These are phyloP conservation scores for Pestalotiopsis sp. DNA, from an alignment of 2,329 filamentous ascomycete species.

Conservation along the genomic window DNA sequence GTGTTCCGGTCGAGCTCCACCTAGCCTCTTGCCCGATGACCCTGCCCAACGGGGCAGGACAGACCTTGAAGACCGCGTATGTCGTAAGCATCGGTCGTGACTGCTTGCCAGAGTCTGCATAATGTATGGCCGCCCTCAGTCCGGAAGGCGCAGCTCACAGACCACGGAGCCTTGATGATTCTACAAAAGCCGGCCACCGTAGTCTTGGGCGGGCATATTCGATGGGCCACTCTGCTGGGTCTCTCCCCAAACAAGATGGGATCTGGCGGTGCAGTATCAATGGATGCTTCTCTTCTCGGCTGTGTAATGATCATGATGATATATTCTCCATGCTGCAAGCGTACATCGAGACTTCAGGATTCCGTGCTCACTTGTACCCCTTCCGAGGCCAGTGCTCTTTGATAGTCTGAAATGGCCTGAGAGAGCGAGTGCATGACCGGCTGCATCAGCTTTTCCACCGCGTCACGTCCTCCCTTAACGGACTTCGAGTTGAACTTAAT, in stretches of 20 bases:
- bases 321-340: no score
- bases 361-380: slow-evolving; percentile 52
- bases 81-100: neutral
- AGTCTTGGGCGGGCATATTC: no score
- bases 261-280: no score
- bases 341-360: slow-evolving; percentile 22
- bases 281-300: no score
- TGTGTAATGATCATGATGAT: no score
- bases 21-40: neutral
- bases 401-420: slow-evolving; percentile 72
- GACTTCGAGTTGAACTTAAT: slow-evolving; percentile 68
- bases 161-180: no score
- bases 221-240: no score
- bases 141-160: no score
- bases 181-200: no score
- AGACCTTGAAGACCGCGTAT: neutral
- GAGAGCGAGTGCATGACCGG: slow-evolving; percentile 73
- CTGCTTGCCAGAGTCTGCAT: neutral
- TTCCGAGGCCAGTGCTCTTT: slow-evolving; percentile 69
- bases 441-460: slow-evolving; percentile 75
- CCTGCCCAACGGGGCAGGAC: neutral
- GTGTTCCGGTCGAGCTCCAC: neutral
- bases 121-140: neutral
- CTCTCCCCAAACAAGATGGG: no score
- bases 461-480: slow-evolving; percentile 74